phyloP scores from a whole-genome alignment of 2,329 filamentous ascomycete genomes.

The Clarireedia paspali region DNA sequence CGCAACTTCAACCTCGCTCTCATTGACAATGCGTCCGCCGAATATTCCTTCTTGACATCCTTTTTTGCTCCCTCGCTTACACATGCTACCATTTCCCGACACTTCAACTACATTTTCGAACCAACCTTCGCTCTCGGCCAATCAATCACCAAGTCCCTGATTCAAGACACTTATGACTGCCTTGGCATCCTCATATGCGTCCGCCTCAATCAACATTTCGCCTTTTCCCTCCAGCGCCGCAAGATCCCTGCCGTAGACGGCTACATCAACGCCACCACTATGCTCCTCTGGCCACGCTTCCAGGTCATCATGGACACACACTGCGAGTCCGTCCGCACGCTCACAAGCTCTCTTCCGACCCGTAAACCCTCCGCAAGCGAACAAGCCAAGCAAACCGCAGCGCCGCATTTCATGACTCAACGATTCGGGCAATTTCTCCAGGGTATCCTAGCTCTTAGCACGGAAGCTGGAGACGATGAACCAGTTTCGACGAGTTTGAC shows the following conservation, averaged over 20 bases:
- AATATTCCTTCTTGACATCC: conserved; percentile 86
- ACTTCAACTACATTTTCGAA: conserved; percentile 83
- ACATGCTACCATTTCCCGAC: conserved; percentile 69
- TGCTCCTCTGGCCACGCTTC: conserved; percentile 93
- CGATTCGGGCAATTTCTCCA: conserved; percentile 91
- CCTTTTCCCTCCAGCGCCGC: conserved; percentile 86
- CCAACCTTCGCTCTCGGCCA: conserved; percentile 83
- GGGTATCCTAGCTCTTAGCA: conserved; percentile 72
- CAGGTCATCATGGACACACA: conserved; percentile 92
- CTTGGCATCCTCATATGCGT: conserved; percentile 87
- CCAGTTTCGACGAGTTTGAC: conserved; percentile 76
- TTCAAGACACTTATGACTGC: conserved; percentile 72
- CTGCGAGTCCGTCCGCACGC: conserved; percentile 71
- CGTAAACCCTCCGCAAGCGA: conserved; percentile 40
- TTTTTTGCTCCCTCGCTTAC: conserved; percentile 79
- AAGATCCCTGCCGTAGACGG: conserved; percentile 83
- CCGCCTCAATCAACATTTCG: conserved; percentile 84
- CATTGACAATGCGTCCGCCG: conserved; percentile 86
- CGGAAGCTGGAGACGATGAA: conserved; percentile 91
- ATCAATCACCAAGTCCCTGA: conserved; percentile 64
- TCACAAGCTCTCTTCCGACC: conserved; percentile 43
- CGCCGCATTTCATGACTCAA: conserved; percentile 87
- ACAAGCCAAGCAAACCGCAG: conserved; percentile 58
- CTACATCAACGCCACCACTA: conserved; percentile 91
- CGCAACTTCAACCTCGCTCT: conserved; percentile 91